phyloP scores from a whole-genome alignment of 2,329 filamentous ascomycete genomes.

The Polytolypa hystricis region DNA sequence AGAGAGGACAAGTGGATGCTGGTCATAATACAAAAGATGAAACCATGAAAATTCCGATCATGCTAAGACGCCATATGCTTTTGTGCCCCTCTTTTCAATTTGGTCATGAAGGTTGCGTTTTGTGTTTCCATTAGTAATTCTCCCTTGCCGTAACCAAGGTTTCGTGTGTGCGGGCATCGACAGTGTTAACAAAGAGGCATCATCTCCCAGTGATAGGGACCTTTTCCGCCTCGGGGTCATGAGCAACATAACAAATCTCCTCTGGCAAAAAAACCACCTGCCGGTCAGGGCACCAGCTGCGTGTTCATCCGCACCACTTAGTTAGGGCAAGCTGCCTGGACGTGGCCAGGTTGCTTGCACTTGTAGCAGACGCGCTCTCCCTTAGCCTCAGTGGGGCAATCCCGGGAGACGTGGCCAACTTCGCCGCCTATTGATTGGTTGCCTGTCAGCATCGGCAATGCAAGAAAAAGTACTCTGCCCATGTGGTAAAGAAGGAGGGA shows the following conservation, averaged over 20 bases:
- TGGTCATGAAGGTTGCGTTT: neutral
- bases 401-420: slow-evolving; percentile 86
- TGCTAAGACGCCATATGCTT: neutral
- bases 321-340: slow-evolving; percentile 89
- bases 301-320: slow-evolving; percentile 35
- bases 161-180: too few species aligned
- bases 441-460: slow-evolving; percentile 17
- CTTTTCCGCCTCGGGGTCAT: slow-evolving; percentile 3
- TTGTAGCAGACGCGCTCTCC: slow-evolving; percentile 98
- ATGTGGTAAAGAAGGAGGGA: slow-evolving; percentile 10
- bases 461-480: too few species aligned
- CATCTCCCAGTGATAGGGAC: slow-evolving; percentile 6
- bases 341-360: slow-evolving; percentile 76
- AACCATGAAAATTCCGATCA: neutral
- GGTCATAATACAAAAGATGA: neutral
- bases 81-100: neutral
- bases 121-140: slow-evolving; percentile 2
- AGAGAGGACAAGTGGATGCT: neutral
- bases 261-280: too few species aligned
- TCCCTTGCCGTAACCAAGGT: slow-evolving; percentile 3
- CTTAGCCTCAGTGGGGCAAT: slow-evolving; percentile 86
- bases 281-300: too few species aligned
- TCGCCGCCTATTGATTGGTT: slow-evolving; percentile 51
- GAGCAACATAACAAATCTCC: slow-evolving; percentile 1
- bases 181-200: slow-evolving; percentile 1